Evolutionary conservation across 2,329 filamentous ascomycete genomes (phyloP).

Genomic region (Claviceps sp.): DNA sequence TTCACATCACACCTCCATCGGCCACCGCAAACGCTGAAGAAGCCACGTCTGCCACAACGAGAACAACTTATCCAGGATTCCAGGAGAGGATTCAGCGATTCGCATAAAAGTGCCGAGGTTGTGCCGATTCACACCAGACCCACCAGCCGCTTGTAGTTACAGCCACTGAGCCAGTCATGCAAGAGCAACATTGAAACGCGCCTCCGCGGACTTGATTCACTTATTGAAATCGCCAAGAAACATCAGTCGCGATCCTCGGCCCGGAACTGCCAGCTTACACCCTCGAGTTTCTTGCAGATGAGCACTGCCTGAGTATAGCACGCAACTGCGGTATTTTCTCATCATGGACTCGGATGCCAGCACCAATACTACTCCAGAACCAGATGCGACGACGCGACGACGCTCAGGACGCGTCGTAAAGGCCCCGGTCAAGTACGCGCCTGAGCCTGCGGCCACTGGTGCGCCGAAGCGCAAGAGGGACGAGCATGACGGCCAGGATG

Average conservation of each 20-base stretch:
- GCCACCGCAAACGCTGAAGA: no score
- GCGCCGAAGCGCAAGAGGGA: slow-evolving; percentile 46
- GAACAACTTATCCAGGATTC: no score
- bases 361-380: slow-evolving; percentile 24
- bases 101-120: no score
- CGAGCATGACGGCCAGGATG: slow-evolving; percentile 34
- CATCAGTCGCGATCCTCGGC: slow-evolving; percentile 3
- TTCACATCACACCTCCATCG: no score
- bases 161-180: neutral
- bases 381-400: slow-evolving; percentile 42
- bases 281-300: slow-evolving; percentile 8
- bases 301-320: slow-evolving; percentile 5
- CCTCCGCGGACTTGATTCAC: neutral
- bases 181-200: slow-evolving; percentile 6
- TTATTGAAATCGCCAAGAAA: slow-evolving; percentile 3
- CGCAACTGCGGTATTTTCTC: slow-evolving; percentile 7
- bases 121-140: no score
- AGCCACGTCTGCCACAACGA: no score
- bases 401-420: slow-evolving; percentile 56
- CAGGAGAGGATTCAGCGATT: no score
- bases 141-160: no score
- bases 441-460: slow-evolving; percentile 27
- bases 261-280: slow-evolving; percentile 1
- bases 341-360: slow-evolving; percentile 8
- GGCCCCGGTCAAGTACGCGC: slow-evolving; percentile 45